Evolutionary conservation across 2,329 filamentous ascomycete genomes (phyloP).

Genomic region (Coleophoma eucalyptorum): DNA sequence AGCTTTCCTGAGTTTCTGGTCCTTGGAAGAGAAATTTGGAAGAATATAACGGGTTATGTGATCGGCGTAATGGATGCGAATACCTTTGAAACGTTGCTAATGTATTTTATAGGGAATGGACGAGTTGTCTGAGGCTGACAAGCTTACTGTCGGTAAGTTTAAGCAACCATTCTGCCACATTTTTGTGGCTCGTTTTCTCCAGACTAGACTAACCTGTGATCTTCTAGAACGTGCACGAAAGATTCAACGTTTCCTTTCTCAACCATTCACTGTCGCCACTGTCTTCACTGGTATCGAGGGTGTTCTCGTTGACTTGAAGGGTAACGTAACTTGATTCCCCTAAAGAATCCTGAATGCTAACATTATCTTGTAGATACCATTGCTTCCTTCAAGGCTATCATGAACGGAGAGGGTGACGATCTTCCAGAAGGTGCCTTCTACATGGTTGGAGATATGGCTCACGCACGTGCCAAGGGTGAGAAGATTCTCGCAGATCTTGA

Average conservation of each 20-base stretch:
- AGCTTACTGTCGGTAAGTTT: conserved; percentile 78
- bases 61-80: too few species aligned
- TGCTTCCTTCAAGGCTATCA: conserved; percentile 86
- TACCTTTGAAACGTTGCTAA: background rate
- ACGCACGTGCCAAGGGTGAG: conserved; percentile 83
- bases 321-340: too few species aligned
- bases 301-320: conserved; percentile 95
- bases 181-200: too few species aligned
- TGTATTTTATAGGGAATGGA: conserved; percentile 80
- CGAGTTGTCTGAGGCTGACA: conserved; percentile 97
- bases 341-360: too few species aligned
- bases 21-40: too few species aligned
- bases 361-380: conserved; percentile 63
- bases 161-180: too few species aligned
- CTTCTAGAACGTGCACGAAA: conserved; percentile 87
- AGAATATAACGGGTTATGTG: too few species aligned
- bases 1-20: background rate
- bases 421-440: conserved; percentile 76
- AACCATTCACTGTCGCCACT: conserved; percentile 89
- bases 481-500: conserved; percentile 94
- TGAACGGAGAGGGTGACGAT: conserved; percentile 86
- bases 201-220: too few species aligned
- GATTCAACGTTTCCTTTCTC: conserved; percentile 99
- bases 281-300: conserved; percentile 84
- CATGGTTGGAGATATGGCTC: conserved; percentile 36